A percentile compares a stretch with the other conserved stretches of the same genome.
These are phyloP conservation scores for Carpinus viminea DNA, from an alignment of 306 rosid species.

Conservation along the genomic window DNA sequence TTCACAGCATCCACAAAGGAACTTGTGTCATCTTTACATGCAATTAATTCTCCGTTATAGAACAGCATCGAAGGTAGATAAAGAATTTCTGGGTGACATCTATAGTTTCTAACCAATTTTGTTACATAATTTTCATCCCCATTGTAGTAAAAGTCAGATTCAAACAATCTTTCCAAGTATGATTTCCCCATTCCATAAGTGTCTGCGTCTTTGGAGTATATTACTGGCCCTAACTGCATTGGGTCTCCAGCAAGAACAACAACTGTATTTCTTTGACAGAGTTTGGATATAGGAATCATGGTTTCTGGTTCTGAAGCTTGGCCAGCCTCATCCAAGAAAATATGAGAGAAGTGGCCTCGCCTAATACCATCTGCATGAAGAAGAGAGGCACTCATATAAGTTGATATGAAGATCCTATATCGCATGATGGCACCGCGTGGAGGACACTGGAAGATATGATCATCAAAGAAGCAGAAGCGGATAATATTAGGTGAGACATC, in stretches of 20 bases:
- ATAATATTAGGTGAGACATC: conserved; percentile 65
- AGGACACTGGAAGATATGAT: conserved; percentile 69
- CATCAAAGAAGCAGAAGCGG: conserved; percentile 68
- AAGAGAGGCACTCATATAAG: conserved; percentile 73
- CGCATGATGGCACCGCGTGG: conserved; percentile 45
- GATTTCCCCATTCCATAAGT: conserved; percentile 63
- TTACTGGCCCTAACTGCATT: conserved; percentile 90
- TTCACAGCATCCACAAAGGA: conserved; percentile 40
- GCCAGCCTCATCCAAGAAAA: conserved; percentile 96
- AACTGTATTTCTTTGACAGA: conserved; percentile 62
- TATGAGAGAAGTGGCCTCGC: conserved; percentile 84
- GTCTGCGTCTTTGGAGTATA: conserved; percentile 71
- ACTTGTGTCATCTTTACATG: conserved; percentile 60
- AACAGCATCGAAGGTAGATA: conserved; percentile 77
- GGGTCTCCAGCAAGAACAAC: conserved; percentile 97
- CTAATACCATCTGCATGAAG: conserved; percentile 64
- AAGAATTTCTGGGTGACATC: conserved; percentile 86
- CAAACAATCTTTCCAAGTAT: conserved; percentile 75
- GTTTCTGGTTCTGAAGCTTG: conserved; percentile 98
- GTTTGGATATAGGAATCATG: conserved; percentile 71
- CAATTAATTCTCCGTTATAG: conserved; percentile 67
- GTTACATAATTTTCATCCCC: conserved; percentile 69
- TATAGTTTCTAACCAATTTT: conserved; percentile 66
- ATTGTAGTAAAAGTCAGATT: conserved; percentile 41
- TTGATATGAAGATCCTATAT: conserved; percentile 72